phyloP scores from a whole-genome alignment of 345 rosid species.

The Salix suchowensis region DNA sequence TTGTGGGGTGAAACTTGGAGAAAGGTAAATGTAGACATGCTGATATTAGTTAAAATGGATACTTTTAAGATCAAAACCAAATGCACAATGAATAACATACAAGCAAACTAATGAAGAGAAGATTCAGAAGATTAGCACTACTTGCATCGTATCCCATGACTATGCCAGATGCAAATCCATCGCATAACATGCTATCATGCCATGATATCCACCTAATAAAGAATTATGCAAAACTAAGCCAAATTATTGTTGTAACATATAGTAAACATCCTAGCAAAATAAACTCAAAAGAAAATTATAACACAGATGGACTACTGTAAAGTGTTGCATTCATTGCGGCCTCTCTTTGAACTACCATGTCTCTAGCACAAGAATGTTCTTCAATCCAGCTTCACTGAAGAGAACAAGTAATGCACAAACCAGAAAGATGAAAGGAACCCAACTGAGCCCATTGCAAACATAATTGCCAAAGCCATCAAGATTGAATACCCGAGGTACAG shows the following conservation, averaged over 20 bases:
- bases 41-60: neutral
- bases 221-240: slow-evolving; percentile 19
- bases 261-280: slow-evolving; percentile 21
- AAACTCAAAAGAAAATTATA: slow-evolving; percentile 5
- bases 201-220: slow-evolving; percentile 13
- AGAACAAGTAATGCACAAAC: slow-evolving; percentile 72
- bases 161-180: neutral
- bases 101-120: neutral
- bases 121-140: neutral
- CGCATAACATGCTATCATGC: slow-evolving; percentile 11
- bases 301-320: neutral
- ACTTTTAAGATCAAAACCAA: neutral
- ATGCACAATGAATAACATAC: neutral
- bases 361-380: neutral
- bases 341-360: neutral
- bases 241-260: slow-evolving; percentile 33
- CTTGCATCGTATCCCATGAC: neutral
- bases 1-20: too few relatives aligned
- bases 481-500: slow-evolving; percentile 68
- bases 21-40: neutral
- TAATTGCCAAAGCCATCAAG: slow-evolving; percentile 62
- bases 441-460: slow-evolving; percentile 65
- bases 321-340: neutral
- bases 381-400: slow-evolving; percentile 70
- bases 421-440: slow-evolving; percentile 74